A percentile compares a stretch with the other conserved stretches of the same genome.
Evolutionary conservation across 495 filamentous ascomycete genomes (phyloP).

Genomic region (Lepidopterella palustris): DNA sequence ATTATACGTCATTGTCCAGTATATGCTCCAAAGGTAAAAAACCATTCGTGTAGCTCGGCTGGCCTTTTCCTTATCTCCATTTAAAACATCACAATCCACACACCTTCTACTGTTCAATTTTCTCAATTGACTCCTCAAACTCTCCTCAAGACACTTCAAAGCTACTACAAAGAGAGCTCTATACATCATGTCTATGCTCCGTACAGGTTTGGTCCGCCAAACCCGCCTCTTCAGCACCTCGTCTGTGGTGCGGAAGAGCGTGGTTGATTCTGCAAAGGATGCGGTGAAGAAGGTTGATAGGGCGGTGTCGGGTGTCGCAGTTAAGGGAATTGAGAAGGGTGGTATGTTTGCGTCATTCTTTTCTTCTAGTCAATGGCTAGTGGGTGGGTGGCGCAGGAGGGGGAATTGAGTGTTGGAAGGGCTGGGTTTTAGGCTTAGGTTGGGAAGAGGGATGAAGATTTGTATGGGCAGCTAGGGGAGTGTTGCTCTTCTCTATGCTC

Average conservation of each 20-base stretch:
- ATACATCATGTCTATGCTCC: constrained; percentile 22
- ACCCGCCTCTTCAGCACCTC: constrained; percentile 38
- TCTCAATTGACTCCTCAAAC: background rate
- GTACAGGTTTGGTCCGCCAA: constrained; percentile 30
- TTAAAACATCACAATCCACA: background rate
- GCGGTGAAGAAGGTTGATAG: constrained; percentile 51
- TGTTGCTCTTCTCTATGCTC: background rate
- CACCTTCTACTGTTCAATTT: background rate
- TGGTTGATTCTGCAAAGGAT: constrained; percentile 50
- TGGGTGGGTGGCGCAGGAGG: background rate
- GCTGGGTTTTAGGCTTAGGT: background rate
- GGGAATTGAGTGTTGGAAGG: background rate
- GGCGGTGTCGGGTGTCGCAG: constrained; percentile 47
- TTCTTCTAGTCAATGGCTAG: background rate
- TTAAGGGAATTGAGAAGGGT: constrained; percentile 57
- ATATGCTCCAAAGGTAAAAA: background rate
- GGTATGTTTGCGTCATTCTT: constrained; percentile 37
- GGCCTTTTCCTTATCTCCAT: background rate
- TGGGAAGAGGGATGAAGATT: background rate
- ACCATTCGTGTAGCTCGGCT: background rate
- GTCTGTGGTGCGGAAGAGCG: constrained; percentile 26
- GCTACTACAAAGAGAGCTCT: background rate
- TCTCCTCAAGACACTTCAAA: background rate
- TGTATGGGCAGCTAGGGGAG: background rate
- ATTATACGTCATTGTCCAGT: background rate